phyloP scores from a whole-genome alignment of 163 green algal genomes.

The Volvox carteri region DNA sequence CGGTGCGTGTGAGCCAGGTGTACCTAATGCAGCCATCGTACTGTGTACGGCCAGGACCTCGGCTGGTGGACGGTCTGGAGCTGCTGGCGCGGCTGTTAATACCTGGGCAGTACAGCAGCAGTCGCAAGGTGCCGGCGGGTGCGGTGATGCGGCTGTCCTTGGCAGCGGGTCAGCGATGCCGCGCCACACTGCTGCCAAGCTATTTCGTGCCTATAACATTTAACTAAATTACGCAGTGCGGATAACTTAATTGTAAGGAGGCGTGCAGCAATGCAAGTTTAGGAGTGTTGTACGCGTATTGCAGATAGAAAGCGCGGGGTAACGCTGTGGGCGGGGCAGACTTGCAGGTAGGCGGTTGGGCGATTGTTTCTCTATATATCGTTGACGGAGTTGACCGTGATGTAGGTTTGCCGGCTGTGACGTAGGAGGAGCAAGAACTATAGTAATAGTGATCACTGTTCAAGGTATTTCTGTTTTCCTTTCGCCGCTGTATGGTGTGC shows the following conservation, averaged over 20 bases:
- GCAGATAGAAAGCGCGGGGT: too few species aligned
- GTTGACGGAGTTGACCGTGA: neutral
- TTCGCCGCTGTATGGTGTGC: too few species aligned
- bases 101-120: constrained; percentile 19
- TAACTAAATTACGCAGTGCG: neutral
- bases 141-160: constrained; percentile 81
- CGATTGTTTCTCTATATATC: neutral
- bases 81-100: constrained; percentile 84
- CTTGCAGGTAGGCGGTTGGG: neutral
- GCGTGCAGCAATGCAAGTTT: too few species aligned
- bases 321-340: neutral
- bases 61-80: constrained; percentile 93
- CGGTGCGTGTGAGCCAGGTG: constrained; percentile 84
- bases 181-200: constrained; percentile 79
- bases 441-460: too few species aligned
- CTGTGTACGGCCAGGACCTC: constrained; percentile 67
- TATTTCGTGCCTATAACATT: constrained; percentile 72
- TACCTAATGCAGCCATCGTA: constrained; percentile 79
- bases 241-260: too few species aligned
- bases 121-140: constrained; percentile 49
- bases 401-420: too few species aligned
- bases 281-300: too few species aligned
- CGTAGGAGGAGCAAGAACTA: neutral
- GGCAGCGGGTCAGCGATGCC: constrained; percentile 83
- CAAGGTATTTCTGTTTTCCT: too few species aligned